Conservation (phyloP, 179 eudicot species). For the Nepenthes alata region DNA sequence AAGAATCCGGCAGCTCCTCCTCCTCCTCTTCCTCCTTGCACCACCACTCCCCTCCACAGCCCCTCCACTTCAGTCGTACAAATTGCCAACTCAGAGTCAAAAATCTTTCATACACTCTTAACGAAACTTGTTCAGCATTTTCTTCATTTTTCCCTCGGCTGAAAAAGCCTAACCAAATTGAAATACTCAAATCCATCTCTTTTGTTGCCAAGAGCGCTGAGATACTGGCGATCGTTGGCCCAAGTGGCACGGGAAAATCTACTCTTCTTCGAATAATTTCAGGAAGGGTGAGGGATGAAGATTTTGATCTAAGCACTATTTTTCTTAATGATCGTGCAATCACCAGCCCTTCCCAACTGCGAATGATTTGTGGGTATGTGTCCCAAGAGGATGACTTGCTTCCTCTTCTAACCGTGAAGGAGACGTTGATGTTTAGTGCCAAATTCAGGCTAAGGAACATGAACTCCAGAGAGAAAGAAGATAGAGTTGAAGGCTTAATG, state of each 20-base stretch:
- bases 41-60: constrained; percentile 26
- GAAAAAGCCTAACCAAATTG: constrained; percentile 26
- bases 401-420: constrained; percentile 71
- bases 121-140: constrained; percentile 13
- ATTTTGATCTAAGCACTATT: constrained; percentile 40
- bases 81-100: constrained; percentile 33
- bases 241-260: constrained; percentile 92
- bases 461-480: constrained; percentile 29
- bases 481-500: constrained; percentile 49
- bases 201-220: constrained; percentile 52
- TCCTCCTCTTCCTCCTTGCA: constrained; percentile 36
- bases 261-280: constrained; percentile 55
- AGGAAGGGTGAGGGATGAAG: constrained; percentile 42
- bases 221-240: constrained; percentile 71
- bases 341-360: constrained; percentile 45
- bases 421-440: constrained; percentile 66
- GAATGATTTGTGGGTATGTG: constrained; percentile 62
- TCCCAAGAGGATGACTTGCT: constrained; percentile 82
- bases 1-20: constrained; percentile 45
- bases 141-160: neutral
- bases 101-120: constrained; percentile 63
- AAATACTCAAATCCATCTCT: constrained; percentile 58
- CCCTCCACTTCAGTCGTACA: constrained; percentile 9
- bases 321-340: constrained; percentile 31
- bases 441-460: constrained; percentile 48